These are phyloP conservation scores for Escovopsis sp. DNA, from an alignment of 2,329 filamentous ascomycete species.

Conservation along the genomic window DNA sequence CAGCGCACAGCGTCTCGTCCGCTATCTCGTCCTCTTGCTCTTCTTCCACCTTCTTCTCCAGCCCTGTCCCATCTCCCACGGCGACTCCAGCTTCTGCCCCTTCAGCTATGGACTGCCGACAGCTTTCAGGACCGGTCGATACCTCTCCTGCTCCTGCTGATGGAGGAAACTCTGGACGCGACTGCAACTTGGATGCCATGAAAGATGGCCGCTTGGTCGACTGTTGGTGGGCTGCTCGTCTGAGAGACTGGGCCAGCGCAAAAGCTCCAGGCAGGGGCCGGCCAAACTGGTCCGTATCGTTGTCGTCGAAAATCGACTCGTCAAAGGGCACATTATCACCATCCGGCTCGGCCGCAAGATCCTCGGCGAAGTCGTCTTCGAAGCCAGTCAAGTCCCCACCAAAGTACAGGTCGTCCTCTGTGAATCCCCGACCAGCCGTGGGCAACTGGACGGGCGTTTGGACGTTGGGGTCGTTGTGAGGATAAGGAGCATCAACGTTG, in stretches of 20 bases:
- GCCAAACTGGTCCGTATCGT: slow-evolving; percentile 49
- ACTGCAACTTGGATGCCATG: slow-evolving; percentile 29
- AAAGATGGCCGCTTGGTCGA: slow-evolving; percentile 31
- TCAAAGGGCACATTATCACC: slow-evolving; percentile 48
- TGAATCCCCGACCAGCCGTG: too few relatives aligned
- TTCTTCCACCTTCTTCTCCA: too few relatives aligned
- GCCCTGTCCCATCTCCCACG: too few relatives aligned
- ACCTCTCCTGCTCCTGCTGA: slow-evolving; percentile 42
- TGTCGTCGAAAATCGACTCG: slow-evolving; percentile 57
- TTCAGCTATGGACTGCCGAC: slow-evolving; percentile 3
- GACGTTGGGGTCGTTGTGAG: too few relatives aligned
- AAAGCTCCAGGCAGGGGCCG: slow-evolving; percentile 45
- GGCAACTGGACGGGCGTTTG: too few relatives aligned
- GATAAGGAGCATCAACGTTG: too few relatives aligned
- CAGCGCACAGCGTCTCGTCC: neutral
- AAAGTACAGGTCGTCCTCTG: slow-evolving; percentile 54
- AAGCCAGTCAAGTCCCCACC: slow-evolving; percentile 45
- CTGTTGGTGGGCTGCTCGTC: slow-evolving; percentile 18
- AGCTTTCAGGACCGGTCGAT: slow-evolving; percentile 25
- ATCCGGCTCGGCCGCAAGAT: slow-evolving; percentile 24
- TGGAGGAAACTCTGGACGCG: slow-evolving; percentile 26
- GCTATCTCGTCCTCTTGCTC: slow-evolving; percentile 1
- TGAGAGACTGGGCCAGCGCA: slow-evolving; percentile 34
- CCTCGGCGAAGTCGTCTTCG: slow-evolving; percentile 30
- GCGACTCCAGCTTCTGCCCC: too few relatives aligned